Evolutionary conservation across 768 basidiomycete species (phyloP), one percentile per base, ranked within the genome.

Genomic region (Naematelia aurantialba): DNA sequence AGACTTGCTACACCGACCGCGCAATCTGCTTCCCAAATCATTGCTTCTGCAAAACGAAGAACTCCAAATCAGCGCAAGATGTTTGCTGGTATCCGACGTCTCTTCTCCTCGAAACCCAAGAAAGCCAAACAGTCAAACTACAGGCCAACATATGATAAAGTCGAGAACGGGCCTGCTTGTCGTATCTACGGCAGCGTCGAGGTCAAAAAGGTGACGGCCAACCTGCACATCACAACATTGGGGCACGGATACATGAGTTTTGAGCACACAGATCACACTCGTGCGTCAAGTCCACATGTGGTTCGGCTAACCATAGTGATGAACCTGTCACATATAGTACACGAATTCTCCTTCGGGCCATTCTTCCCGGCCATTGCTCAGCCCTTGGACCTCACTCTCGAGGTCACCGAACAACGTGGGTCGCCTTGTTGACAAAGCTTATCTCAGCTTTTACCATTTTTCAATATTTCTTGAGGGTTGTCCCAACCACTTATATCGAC

Each of bases 321-420:
- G 90, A 99, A 99, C 72, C 83, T 99, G 31, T 91, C 90, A 2
- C 94, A 98, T 80, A 85, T 96, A 62, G 92, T 98, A 70, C 87
- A 87, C 53, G 94, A 99, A 76, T 96, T 97, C 74, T 96, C 92
- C 0, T 98, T 98, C 63, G 94, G 94, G 0, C 89, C 92, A 1
- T 86, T 88, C 80, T 97, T 96, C 81, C 94, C 94, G 1, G 88
- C 91, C 45, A 98, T 99, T 51, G 83, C 85, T 0, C 94, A 99
- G 74, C 94, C 94, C 0, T 82, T 99, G 42, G 94, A 98, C 71
- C 85, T 91, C 73, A 89, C 89, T 0, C 88, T 88, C 59, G 89
- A 94, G 74, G 67, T 85, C 0, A 82, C 89, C 0, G 68, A 83
- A 55, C 80, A 88, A 25, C 83, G 87, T 89, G 70, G 72, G 88